Evolutionary conservation across 2,329 filamentous ascomycete species (phyloP), one percentile per base, ranked within the genome.

Genomic region (Mycosphaerella arachidis): DNA sequence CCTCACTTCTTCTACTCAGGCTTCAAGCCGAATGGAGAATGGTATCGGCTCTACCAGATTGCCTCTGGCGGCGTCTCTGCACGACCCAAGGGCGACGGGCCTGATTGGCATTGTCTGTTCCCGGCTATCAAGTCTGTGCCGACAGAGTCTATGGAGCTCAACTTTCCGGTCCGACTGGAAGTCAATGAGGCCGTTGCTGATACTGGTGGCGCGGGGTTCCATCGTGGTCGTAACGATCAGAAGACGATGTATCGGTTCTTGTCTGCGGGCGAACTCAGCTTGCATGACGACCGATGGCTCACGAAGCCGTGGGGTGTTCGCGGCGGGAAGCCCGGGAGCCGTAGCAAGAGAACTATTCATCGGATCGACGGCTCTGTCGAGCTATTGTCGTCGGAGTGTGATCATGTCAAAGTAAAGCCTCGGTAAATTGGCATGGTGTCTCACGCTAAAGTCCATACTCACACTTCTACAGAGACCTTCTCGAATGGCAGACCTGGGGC

Each of bases 21-120:
- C 0, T 81, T 80, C 64, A 74, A 63, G 46, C 71, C 77, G 0
- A 76, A 71, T 37, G 75, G 75, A 1, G 76, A 79, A 27, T 81
- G 72, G 68, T 69, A 68, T 37, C 77, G 79, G 55, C 73, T 81
- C 9, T 81, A 81, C 66, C 67, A 69, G 55, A 69, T 69, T 40
- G 67, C 67, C 4, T 69, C 68, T 50, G 67, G 67, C 1, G 67
- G 67, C 3, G 67, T 69, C 1, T 66, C 67, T 1, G 67, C 67
- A 8, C 51, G 67, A 48, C 67, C 67, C 0, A 69, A 68, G 46
- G 67, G 67, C 9, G 67, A 69, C 37, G 67, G 67, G n/a, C 67
- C 67, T 9, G 67, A 68, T 33, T 69, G 67, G 27, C 67, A 68
- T 37, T 69, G 67, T 48, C 53, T 68, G 24, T 69, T 68, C 61